Conservation (phyloP, 331 rosid genomes). For the Rhamnella rubrinervis region DNA sequence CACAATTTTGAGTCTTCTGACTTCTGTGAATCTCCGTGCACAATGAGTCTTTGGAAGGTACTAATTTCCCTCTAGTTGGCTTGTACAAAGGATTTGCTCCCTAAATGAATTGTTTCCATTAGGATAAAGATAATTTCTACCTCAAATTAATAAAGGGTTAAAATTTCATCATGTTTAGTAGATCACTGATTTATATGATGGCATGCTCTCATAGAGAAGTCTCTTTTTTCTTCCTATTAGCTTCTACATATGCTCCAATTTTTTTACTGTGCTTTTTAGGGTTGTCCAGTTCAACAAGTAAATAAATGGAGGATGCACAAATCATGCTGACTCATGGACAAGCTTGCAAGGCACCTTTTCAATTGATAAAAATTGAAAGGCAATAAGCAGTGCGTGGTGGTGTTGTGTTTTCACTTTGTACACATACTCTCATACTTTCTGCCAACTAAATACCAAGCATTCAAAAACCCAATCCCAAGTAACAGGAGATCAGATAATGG, state of each 20-base stretch:
- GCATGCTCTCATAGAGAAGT: too few species aligned
- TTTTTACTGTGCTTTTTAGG: not conserved
- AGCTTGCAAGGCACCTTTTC: slow-evolving; percentile 1
- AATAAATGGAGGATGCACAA: not conserved
- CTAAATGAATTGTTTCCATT: slow-evolving; percentile 41
- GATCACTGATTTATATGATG: not conserved
- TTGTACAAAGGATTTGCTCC: slow-evolving; percentile 72
- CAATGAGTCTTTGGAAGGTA: slow-evolving; percentile 48
- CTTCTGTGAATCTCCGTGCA: slow-evolving; percentile 64
- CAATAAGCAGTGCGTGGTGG: not conserved
- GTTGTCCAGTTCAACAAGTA: not conserved
- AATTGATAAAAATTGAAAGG: not conserved
- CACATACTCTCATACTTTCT: not conserved
- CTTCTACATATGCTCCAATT: too few species aligned
- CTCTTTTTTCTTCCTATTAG: too few species aligned
- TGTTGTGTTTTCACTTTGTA: not conserved
- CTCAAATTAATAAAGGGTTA: not conserved
- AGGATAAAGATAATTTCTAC: slow-evolving; percentile 19
- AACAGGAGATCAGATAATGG: not conserved
- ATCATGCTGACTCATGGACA: not conserved
- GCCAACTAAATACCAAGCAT: not conserved
- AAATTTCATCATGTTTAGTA: not conserved
- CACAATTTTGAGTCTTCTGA: slow-evolving; percentile 36
- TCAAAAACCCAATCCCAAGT: not conserved
- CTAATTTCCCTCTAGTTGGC: slow-evolving; percentile 52